Base-by-base conservation (phyloP, 441 rosid genomes). In the Daphne laureola region DNA sequence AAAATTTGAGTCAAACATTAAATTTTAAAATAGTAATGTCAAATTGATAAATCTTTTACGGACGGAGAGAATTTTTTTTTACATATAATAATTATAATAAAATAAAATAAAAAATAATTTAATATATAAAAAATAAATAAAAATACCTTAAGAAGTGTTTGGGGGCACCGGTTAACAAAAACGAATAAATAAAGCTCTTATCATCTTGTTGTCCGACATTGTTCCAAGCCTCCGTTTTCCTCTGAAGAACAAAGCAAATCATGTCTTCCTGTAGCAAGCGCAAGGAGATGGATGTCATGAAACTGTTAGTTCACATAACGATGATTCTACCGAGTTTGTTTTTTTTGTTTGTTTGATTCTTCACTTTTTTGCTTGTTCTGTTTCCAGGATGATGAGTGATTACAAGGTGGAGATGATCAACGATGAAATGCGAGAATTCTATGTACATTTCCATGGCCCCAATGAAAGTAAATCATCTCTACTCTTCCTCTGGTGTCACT, bases 221-320 rank as follows among this genome's bases (percentile, higher is more conserved):
- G n/a, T n/a, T n/a, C 2, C 35, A 4, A 3, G 9, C 5, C 38
- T 31, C 38, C 7, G 9, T 31, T 6, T 31, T 9, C 11, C 38
- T 31, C 11, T 31, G 38, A 8, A 49, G 31, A 31, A n/a, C n/a
- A n/a, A 18, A 21, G 11, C 36, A 38, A 49, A 64, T 46, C 72
- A 80, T 82, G 86, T 76, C 86, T 70, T 79, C 82, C 17, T 81
- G 81, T 4, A 79, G 74, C 75, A 82, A 82, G 63, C 83, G 82
- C 66, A 61, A 84, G 16, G 82, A 77, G 70, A 79, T 71, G 81
- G 88, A 82, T 57, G 69, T 77, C 74, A 77, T 73, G 85, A 82
- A 79, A 65, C 71, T 82, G 83, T 83, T 5, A 53, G 66, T 66
- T 42, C 8, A 8, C n/a, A 7, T 17, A 21, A 54, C 48, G 4